A percentile compares a stretch with the other conserved stretches of the same genome.
Evolutionary conservation across 768 basidiomycete genomes (phyloP).

Genomic region (Paxillus involutus): DNA sequence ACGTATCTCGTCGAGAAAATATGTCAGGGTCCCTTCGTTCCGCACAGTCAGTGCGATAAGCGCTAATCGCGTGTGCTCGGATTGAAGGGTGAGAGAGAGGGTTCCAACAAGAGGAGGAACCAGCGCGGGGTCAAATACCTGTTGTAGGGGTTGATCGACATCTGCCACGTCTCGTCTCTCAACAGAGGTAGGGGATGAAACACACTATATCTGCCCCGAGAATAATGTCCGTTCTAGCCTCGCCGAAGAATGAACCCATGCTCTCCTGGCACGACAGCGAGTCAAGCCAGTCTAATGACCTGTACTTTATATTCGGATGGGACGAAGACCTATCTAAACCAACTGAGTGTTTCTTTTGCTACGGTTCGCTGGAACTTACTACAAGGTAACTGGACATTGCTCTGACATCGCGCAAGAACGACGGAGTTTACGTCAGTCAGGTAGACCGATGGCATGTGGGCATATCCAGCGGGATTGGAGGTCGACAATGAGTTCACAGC

Average conservation of each 20-base stretch:
- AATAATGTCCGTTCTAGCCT: conserved; percentile 53
- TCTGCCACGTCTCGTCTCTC: not conserved
- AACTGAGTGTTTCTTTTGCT: not conserved
- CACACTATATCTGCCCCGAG: conserved; percentile 71
- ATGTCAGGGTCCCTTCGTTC: conserved; percentile 50
- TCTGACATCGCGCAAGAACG: conserved; percentile 59
- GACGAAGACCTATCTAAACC: conserved; percentile 52
- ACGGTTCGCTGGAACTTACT: conserved; percentile 47
- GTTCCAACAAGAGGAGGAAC: conserved; percentile 56
- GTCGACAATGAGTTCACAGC: not conserved
- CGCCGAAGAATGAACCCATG: conserved; percentile 30
- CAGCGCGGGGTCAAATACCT: conserved; percentile 71
- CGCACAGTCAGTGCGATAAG: conserved; percentile 48
- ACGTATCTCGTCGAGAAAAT: conserved; percentile 43
- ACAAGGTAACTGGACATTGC: conserved; percentile 62
- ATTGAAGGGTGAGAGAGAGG: conserved; percentile 35
- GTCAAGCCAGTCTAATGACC: conserved; percentile 65
- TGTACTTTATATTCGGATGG: conserved; percentile 45
- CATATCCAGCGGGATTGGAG: not conserved
- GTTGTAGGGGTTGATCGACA: not conserved
- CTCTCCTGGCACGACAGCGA: conserved; percentile 39
- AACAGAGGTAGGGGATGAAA: not conserved
- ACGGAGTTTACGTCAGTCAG: conserved; percentile 66
- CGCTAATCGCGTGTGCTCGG: conserved; percentile 14
- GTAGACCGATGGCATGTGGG: conserved; percentile 32